phyloP scores from a whole-genome alignment of 176 grass and related monocot genomes.

The Musa troglodytarum region DNA sequence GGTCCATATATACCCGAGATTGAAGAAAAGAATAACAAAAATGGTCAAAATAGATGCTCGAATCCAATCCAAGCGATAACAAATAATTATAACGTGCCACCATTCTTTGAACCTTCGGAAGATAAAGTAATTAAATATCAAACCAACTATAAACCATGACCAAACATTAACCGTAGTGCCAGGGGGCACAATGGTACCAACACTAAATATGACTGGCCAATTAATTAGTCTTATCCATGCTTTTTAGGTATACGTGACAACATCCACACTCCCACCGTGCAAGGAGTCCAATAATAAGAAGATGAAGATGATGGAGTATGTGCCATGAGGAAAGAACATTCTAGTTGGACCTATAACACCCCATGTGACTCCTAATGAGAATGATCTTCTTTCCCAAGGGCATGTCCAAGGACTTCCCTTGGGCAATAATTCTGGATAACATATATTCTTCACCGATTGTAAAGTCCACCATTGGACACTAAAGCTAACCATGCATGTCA shows the following conservation, averaged over 20 bases:
- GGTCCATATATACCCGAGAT: conserved; percentile 33
- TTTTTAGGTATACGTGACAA: conserved; percentile 9
- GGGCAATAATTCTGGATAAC: not conserved
- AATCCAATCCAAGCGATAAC: conserved; percentile 38
- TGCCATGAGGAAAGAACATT: conserved; percentile 13
- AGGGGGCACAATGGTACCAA: not conserved
- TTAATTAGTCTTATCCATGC: conserved; percentile 13
- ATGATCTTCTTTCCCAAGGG: not conserved
- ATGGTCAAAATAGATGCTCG: conserved; percentile 54
- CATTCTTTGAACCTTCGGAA: conserved; percentile 30
- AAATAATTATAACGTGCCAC: conserved; percentile 76
- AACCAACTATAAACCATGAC: not conserved
- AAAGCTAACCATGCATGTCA: not conserved
- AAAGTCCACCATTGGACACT: not conserved
- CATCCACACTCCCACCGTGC: not conserved
- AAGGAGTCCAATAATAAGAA: conserved; percentile 10
- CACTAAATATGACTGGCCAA: conserved; percentile 7
- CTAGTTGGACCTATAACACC: conserved; percentile 5
- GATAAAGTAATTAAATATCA: conserved; percentile 2
- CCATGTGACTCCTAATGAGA: not conserved
- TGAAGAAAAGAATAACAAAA: conserved; percentile 35
- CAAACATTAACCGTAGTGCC: not conserved
- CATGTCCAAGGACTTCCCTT: conserved; percentile 25
- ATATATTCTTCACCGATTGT: conserved; percentile 7
- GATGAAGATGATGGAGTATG: not conserved